Evolutionary conservation across 768 basidiomycete genomes (phyloP), one percentile per base, ranked within the genome.

Genomic region (Boletus rubropictus): DNA sequence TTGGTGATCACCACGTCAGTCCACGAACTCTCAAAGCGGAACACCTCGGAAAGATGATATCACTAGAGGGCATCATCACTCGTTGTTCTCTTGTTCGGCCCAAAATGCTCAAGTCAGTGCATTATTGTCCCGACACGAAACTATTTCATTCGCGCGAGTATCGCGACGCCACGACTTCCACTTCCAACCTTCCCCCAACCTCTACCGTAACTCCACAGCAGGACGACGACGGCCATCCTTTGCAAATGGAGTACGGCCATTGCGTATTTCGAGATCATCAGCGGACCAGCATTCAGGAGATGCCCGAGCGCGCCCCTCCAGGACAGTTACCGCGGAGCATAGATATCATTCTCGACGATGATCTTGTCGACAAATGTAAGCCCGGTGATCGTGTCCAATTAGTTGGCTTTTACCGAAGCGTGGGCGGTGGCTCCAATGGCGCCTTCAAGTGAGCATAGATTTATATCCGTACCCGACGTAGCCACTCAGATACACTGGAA

Each of bases 281-380:
- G 68, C 83, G 92, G 54, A 89, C 98, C 62, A 92, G 84, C 66
- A 98, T 99, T 52, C 96, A 99, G 71, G 96, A 99, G 63, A 98
- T 99, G 95, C 96, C 96, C 3, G 96, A 99, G 69, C 83, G 96
- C 20, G 94, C 96, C 12, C 96, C 96, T 21, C 89, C 96, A 36
- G 96, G 96, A 24, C 95, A 97, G 66, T 75, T 99, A 24, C 96
- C 96, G 37, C 79, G 96, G 39, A 94, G 93, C 59, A 93, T 92
- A 29, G 96, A 99, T 66, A 86, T 98, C 43, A 89, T 97, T 37
- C 69, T 97, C 53, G 95, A 96, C 56, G 94, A 96, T 53, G 96
- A 99, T 65, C 72, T 98, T 41, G 96, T 99, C 27, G 96, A 99
- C 69, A 85, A 81, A 61, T 96, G 92, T 65, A 99, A 99, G 68